A percentile compares a stretch with the other conserved stretches of the same genome.
Evolutionary conservation across 495 filamentous ascomycete genomes (phyloP).

Genomic region (Aspergillus homomorphus): DNA sequence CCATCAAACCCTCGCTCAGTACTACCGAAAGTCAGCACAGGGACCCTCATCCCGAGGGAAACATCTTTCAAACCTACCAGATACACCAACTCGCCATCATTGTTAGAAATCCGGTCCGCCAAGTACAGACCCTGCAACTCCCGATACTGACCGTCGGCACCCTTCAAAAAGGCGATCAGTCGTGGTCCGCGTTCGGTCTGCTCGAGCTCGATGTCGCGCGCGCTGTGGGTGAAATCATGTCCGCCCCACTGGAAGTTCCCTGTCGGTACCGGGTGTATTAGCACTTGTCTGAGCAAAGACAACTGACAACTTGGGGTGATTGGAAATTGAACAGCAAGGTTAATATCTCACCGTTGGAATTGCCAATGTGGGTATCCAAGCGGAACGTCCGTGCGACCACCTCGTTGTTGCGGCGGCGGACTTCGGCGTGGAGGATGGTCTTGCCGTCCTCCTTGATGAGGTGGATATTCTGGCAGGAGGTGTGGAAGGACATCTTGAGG

Average conservation of each 20-base stretch:
- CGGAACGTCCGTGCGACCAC: slow-evolving; percentile 8
- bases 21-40: neutral
- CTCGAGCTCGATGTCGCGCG: slow-evolving; percentile 15
- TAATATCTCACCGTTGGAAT: slow-evolving; percentile 14
- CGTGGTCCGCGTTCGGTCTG: slow-evolving; percentile 14
- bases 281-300: neutral
- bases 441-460: slow-evolving; percentile 10
- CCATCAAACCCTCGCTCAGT: too few species aligned
- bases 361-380: slow-evolving; percentile 22
- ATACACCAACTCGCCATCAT: slow-evolving; percentile 15
- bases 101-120: slow-evolving; percentile 19
- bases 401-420: slow-evolving; percentile 9
- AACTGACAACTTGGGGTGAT: neutral
- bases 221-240: slow-evolving; percentile 16
- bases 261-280: neutral
- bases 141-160: slow-evolving; percentile 6
- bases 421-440: slow-evolving; percentile 14
- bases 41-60: neutral
- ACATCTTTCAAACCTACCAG: slow-evolving; percentile 11
- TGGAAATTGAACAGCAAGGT: too few species aligned
- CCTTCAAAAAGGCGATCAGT: slow-evolving; percentile 16
- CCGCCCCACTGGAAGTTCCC: slow-evolving; percentile 25
- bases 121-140: slow-evolving; percentile 20
- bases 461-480: slow-evolving; percentile 15
- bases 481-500: slow-evolving; percentile 21